A percentile compares a stretch with the other conserved stretches of the same genome.
phyloP scores from a whole-genome alignment of 352 stramenopile genomes.

The Phytopythium kandeliae region DNA sequence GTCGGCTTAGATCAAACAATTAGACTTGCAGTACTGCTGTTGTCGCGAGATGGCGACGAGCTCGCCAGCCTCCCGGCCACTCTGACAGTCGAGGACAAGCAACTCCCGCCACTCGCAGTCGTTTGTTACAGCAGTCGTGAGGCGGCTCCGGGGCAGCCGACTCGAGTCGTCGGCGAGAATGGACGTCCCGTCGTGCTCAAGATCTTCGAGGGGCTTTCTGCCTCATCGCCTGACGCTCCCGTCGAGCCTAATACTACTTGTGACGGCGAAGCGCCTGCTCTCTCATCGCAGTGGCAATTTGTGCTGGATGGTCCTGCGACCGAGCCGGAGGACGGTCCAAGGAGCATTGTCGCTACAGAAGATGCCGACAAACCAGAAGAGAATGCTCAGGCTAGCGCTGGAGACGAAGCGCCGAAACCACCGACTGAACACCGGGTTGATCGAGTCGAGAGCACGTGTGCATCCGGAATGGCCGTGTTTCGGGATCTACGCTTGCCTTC shows the following conservation, averaged over 20 bases:
- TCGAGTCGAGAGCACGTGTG: conserved; percentile 15
- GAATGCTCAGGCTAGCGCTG: background rate
- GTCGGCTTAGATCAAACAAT: conserved; percentile 4
- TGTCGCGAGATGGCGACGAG: background rate
- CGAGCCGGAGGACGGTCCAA: background rate
- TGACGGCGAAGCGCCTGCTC: background rate
- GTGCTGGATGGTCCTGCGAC: background rate
- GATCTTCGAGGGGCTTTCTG: conserved; percentile 29
- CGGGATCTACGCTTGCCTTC: conserved; percentile 20
- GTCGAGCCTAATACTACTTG: too few relatives aligned
- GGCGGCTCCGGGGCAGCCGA: background rate
- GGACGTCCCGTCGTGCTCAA: conserved; percentile 24
- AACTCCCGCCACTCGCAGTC: conserved; percentile 12
- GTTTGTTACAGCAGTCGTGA: conserved; percentile 5
- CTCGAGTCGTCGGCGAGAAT: conserved; percentile 27
- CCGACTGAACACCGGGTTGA: conserved; percentile 11
- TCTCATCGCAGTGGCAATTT: conserved; percentile 21
- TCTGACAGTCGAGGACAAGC: conserved; percentile 13
- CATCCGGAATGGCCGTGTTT: conserved; percentile 22
- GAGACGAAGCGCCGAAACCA: background rate
- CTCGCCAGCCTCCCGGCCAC: conserved; percentile 9
- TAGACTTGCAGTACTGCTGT: conserved; percentile 3
- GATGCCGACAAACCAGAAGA: background rate
- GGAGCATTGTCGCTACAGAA: background rate
- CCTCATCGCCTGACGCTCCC: too few relatives aligned